Evolutionary conservation across 768 basidiomycete species (phyloP).

Genomic region (Pulveroboletus sp.): DNA sequence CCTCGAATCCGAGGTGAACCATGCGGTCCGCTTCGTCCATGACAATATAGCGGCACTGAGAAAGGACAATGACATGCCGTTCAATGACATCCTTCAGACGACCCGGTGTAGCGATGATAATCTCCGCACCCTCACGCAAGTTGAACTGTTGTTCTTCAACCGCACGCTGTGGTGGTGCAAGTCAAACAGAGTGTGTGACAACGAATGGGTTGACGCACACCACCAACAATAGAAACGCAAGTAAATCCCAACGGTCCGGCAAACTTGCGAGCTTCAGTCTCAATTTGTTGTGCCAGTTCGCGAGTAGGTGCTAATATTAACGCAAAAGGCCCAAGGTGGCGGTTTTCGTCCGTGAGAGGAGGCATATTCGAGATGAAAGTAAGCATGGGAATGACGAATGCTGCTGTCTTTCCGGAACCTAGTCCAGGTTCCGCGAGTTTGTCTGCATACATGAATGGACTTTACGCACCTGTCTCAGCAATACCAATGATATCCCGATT

Average conservation of each 20-base stretch:
- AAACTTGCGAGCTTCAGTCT: conserved; percentile 88
- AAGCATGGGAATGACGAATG: conserved; percentile 98
- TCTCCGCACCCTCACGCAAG: conserved; percentile 96
- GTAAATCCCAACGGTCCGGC: conserved; percentile 85
- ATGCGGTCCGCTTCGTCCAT: conserved; percentile 99
- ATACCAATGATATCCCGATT: conserved; percentile 98
- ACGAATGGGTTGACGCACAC: conserved; percentile 42
- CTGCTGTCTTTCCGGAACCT: conserved; percentile 99
- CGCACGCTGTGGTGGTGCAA: conserved; percentile 49
- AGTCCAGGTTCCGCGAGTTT: conserved; percentile 1
- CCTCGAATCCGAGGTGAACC: conserved; percentile 97
- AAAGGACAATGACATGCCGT: conserved; percentile 89
- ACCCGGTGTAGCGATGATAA: conserved; percentile 97
- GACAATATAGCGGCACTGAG: conserved; percentile 96
- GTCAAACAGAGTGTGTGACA: conserved; percentile 11
- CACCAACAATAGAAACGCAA: conserved; percentile 98
- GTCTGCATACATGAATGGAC: neutral
- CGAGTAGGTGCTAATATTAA: conserved; percentile 96
- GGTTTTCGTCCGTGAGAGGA: conserved; percentile 84
- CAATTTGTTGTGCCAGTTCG: conserved; percentile 97
- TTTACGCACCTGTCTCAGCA: conserved; percentile 83
- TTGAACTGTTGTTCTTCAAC: conserved; percentile 99
- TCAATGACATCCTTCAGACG: conserved; percentile 98
- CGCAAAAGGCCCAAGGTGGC: conserved; percentile 90
- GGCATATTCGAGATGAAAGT: conserved; percentile 88